These are phyloP conservation scores for Cicer bijugum DNA, from an alignment of 306 rosid genomes.

Conservation along the genomic window DNA sequence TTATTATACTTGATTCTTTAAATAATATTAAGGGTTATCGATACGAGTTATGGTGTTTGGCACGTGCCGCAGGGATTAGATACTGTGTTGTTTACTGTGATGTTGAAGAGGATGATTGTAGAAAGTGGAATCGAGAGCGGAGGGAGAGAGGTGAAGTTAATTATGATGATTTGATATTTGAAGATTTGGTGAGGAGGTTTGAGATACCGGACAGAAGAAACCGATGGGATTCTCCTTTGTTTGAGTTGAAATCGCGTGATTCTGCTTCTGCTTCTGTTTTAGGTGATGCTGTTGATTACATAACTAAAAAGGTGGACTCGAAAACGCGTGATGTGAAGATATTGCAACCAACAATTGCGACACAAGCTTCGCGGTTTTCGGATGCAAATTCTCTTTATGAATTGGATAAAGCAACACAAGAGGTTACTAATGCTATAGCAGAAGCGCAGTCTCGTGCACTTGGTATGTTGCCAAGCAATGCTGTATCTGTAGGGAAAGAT, in stretches of 20 bases:
- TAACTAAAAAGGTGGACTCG: constrained; percentile 77
- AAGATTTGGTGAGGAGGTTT: constrained; percentile 81
- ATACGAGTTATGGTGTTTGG: constrained; percentile 96
- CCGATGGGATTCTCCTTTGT: constrained; percentile 95
- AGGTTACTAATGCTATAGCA: constrained; percentile 71
- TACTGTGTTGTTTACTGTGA: constrained; percentile 83
- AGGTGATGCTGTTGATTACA: constrained; percentile 61
- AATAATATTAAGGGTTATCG: constrained; percentile 92
- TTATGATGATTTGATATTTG: constrained; percentile 73
- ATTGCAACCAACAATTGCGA: constrained; percentile 92
- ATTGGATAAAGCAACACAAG: constrained; percentile 88
- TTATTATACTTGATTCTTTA: constrained; percentile 82
- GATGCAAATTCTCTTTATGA: constrained; percentile 86
- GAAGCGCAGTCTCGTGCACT: constrained; percentile 88
- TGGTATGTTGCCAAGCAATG: constrained; percentile 73
- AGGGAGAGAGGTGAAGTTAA: constrained; percentile 65
- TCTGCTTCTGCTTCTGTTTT: constrained; percentile 59
- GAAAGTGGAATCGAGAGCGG: constrained; percentile 83
- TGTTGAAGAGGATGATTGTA: constrained; percentile 68
- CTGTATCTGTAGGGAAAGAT: constrained; percentile 71
- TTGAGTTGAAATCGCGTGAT: constrained; percentile 62
- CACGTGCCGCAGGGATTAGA: constrained; percentile 83
- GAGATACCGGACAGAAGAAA: constrained; percentile 87
- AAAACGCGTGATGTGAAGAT: constrained; percentile 81
- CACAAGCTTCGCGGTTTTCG: constrained; percentile 67